phyloP scores from a whole-genome alignment of 2,329 filamentous ascomycete genomes.

The Xylariales sp. region DNA sequence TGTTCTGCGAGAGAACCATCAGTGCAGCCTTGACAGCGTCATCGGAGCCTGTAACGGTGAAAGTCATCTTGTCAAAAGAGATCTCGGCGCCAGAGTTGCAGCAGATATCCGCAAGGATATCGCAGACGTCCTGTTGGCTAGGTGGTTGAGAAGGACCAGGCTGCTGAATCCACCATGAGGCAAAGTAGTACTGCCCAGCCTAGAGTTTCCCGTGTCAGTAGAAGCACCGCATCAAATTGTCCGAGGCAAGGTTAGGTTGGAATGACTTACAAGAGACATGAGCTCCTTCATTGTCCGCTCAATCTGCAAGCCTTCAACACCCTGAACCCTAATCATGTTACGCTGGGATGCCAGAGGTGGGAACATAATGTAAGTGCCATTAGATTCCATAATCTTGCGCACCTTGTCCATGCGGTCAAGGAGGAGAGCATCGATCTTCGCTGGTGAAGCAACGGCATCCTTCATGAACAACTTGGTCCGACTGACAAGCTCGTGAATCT shows the following conservation, averaged over 20 bases:
- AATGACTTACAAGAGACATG: constrained; percentile 84
- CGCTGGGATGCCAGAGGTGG: constrained; percentile 83
- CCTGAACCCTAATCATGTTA: constrained; percentile 83
- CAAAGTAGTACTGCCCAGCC: constrained; percentile 97
- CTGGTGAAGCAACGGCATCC: constrained; percentile 81
- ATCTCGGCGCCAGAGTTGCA: constrained; percentile 94
- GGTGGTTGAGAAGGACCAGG: constrained; percentile 61
- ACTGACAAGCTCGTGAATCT: constrained; percentile 79
- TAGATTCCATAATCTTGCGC: constrained; percentile 94
- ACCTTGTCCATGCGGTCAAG: constrained; percentile 92
- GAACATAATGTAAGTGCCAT: constrained; percentile 92
- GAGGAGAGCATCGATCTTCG: constrained; percentile 93
- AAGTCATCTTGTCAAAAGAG: constrained; percentile 89
- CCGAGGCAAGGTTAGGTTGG: no score
- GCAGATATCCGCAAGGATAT: constrained; percentile 94
- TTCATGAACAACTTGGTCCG: constrained; percentile 84
- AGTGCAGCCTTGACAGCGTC: constrained; percentile 95
- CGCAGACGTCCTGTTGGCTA: constrained; percentile 69
- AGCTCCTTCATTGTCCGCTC: constrained; percentile 94
- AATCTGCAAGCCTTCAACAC: constrained; percentile 86
- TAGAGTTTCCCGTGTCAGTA: constrained; percentile 25
- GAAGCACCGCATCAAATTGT: no score
- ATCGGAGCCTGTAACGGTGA: constrained; percentile 91
- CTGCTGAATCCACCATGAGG: constrained; percentile 90
- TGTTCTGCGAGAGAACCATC: constrained; percentile 86